Conservation (phyloP, 352 stramenopile genomes). For the Blastocystis sp. region DNA sequence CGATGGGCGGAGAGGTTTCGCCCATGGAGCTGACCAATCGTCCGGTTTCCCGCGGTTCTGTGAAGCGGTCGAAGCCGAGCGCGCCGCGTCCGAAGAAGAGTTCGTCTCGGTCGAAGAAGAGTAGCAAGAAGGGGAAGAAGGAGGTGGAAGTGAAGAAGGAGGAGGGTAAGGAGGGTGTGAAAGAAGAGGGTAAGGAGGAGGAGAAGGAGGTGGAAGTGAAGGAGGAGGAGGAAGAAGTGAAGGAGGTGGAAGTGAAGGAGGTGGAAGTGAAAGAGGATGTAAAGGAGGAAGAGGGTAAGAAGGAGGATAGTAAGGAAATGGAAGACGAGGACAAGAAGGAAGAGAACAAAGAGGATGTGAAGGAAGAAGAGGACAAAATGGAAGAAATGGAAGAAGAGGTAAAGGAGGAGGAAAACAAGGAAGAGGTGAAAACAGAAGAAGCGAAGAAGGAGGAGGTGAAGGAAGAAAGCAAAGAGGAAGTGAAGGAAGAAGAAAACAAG, state of each 20-base stretch:
- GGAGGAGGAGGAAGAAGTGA: background rate
- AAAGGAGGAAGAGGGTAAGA: slow-evolving; percentile 4
- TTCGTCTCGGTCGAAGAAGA: background rate
- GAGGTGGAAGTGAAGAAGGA: slow-evolving; percentile 64
- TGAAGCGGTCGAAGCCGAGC: background rate
- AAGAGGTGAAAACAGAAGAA: slow-evolving; percentile 61
- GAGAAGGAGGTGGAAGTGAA: background rate
- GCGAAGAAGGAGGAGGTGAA: slow-evolving; percentile 24
- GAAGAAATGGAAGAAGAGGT: background rate
- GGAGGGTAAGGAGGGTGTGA: slow-evolving; percentile 13
- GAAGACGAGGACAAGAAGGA: slow-evolving; percentile 3
- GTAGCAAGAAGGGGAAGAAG: slow-evolving; percentile 19
- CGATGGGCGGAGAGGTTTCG: background rate
- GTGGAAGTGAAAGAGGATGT: background rate
- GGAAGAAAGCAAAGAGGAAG: slow-evolving; percentile 35
- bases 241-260: background rate
- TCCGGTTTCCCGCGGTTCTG: background rate
- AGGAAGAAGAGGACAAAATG: background rate
- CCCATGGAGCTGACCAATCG: background rate
- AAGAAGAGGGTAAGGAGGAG: background rate
- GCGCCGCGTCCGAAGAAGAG: background rate
- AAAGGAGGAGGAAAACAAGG: slow-evolving; percentile 55
- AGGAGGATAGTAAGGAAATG: background rate
- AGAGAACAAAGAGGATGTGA: background rate
- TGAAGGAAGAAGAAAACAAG: slow-evolving; percentile 40